Base-by-base conservation (phyloP, 345 rosid genomes). In the Eutrema heterophyllum region DNA sequence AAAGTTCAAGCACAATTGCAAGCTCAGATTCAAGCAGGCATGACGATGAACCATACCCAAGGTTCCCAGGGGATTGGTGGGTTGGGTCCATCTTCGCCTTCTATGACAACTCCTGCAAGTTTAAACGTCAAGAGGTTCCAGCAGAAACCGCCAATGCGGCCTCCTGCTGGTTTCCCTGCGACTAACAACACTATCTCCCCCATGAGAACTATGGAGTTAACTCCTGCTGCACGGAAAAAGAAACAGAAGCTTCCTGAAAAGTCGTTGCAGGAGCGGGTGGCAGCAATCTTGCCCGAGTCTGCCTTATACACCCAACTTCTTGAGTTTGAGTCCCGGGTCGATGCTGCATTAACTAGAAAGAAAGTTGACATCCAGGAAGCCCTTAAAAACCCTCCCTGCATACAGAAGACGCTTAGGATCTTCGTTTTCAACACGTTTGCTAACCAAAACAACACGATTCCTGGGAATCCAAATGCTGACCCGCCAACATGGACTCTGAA, bases 351-450 rank as follows among this genome's bases (percentile, higher is more conserved):
- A 46, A 69, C 84, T 27, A 86, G 97, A 74, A 92, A 95, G 89
- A 95, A 90, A 79, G 88, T 89, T 51, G 99, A 95, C 77, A 95
- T 95, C 64, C 99, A 95, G 79, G 99, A 92, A 66, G 93, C 99
- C 7, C 88, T 95, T 61, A 95, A 92, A 81, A 92, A 77, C 52
- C 99, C 99, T 74, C 97, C 97, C 16, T 87, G 84, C 72, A 70
- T 87, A 68, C 99, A 92, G 83, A 95, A 90, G 74, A 92, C 97
- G 5, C 96, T 95, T 72, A 80, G 99, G 30, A 90, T 95, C 55
- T 95, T 92, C 60, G 85, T 95, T 57, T 95, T 92, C 81, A 95
- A 95, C 76, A 82, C 98, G 7, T 95, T 86, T 78, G 82, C 92
- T 41, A 89, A 95, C 83, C 98, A 92, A 87, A 84, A 87, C 71